Conservation (phyloP, 2,329 filamentous ascomycete genomes). For the Aspergillus ochraceus region DNA sequence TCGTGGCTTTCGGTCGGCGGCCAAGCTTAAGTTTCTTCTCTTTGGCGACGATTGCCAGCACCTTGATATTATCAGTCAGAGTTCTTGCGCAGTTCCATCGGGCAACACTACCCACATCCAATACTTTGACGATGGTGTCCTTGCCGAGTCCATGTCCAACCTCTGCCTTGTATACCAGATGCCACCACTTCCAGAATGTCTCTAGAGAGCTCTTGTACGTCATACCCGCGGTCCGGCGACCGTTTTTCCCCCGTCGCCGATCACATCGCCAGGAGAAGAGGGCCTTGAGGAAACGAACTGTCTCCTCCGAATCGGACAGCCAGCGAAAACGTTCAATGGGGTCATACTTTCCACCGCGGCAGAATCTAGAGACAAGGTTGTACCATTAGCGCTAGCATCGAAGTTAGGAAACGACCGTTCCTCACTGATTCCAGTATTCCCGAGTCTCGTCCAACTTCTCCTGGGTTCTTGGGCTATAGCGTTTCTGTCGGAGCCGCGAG, state of each 20-base stretch:
- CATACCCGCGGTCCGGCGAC: constrained; percentile 11
- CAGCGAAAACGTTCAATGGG: constrained; percentile 16
- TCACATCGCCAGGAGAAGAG: constrained; percentile 25
- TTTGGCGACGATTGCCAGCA: constrained; percentile 25
- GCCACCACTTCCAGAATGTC: constrained; percentile 25
- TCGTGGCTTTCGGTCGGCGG: constrained; percentile 27
- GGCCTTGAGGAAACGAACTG: constrained; percentile 26
- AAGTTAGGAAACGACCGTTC: constrained; percentile 1
- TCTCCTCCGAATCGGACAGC: constrained; percentile 30
- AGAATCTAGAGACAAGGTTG: constrained; percentile 24
- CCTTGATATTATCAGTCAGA: constrained; percentile 20
- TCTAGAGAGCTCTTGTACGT: constrained; percentile 21
- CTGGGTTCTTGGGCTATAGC: too few relatives aligned
- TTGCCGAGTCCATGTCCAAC: constrained; percentile 17
- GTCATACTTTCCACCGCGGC: constrained; percentile 15
- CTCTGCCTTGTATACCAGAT: constrained; percentile 25
- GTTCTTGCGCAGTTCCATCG: background rate
- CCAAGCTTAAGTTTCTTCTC: constrained; percentile 26
- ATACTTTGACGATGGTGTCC: constrained; percentile 20
- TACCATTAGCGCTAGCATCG: constrained; percentile 5
- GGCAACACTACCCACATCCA: constrained; percentile 17
- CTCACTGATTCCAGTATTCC: constrained; percentile 26
- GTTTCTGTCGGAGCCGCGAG: too few relatives aligned
- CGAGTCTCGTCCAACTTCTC: too few relatives aligned
- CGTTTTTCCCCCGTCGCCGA: constrained; percentile 15